Base-by-base conservation (phyloP, 2,329 filamentous ascomycete genomes). In the Truncatella angustata region DNA sequence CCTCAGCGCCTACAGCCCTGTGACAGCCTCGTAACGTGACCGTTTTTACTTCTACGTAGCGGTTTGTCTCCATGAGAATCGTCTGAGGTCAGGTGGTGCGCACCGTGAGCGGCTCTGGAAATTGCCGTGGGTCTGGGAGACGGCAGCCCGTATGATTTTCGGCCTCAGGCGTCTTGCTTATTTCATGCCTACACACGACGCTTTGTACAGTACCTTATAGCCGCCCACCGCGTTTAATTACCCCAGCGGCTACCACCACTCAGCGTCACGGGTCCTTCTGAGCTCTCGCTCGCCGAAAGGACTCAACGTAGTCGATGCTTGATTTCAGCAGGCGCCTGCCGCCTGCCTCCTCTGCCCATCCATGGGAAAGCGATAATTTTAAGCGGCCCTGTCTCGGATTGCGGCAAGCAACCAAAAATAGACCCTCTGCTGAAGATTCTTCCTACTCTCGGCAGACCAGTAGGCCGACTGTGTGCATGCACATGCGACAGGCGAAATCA, bases 241-340 rank as follows among this genome's bases (percentile, higher is more conserved):
- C 24, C 40, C 24, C 40, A 30, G 40, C 40, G 24, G 21, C 40
- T 24, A n/a, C n/a, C n/a, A n/a, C n/a, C n/a, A n/a, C n/a, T n/a
- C n/a, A n/a, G n/a, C n/a, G n/a, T n/a, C n/a, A n/a, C n/a, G n/a
- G n/a, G n/a, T n/a, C n/a, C n/a, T n/a, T n/a, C n/a, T 53, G 47
- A 42, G 55, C 16, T 18, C 36, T 18, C 36, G 36, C 36, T 11
- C 9, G 6, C 11, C 10, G 9, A 18, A 18, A 40, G 40, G 14
- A 23, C 21, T 44, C 21, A 12, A 23, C 11, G 11, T 24, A 7
- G 54, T 46, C 55, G 47, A 42, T 39, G 42, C 48, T 55, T 54
- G 50, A 56, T 55, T 50, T 56, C 54, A 50, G 50, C 50, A 56
- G 50, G 46, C 58, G 57, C 57, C 56, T 52, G 56, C 56, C 54